Percentiles rank a stretch among this genome's conserved stretches.
Conservation (phyloP, 768 basidiomycete genomes). For the Suillus brevipes region DNA sequence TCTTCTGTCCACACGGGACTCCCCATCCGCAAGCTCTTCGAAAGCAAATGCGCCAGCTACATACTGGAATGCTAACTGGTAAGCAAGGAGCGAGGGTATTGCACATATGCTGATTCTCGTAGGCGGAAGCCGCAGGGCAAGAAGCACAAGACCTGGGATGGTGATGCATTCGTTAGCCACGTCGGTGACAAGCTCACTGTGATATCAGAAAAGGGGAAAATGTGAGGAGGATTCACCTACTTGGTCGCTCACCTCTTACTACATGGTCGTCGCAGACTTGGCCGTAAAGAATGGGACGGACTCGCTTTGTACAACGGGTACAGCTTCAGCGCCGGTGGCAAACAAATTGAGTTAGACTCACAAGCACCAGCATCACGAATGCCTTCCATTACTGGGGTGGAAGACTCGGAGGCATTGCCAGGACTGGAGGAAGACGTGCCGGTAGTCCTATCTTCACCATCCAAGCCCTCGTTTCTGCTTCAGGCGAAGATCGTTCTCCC, state of each 20-base stretch:
- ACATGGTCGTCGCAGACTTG: constrained; percentile 47
- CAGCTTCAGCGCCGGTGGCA: constrained; percentile 50
- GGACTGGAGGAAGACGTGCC: constrained; percentile 21
- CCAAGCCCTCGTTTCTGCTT: constrained; percentile 10
- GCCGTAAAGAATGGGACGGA: constrained; percentile 61
- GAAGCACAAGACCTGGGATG: constrained; percentile 90
- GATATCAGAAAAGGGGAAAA: constrained; percentile 68
- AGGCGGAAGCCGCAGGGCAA: constrained; percentile 74
- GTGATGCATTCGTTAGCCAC: constrained; percentile 63
- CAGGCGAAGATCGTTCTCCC: constrained; percentile 4
- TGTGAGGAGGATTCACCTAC: constrained; percentile 43
- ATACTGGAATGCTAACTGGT: constrained; percentile 77
- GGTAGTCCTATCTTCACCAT: constrained; percentile 19
- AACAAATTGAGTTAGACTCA: constrained; percentile 61
- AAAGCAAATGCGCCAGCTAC: constrained; percentile 24
- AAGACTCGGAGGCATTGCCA: constrained; percentile 21
- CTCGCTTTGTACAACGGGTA: constrained; percentile 43
- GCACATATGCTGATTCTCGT: constrained; percentile 7
- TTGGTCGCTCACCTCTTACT: constrained; percentile 7
- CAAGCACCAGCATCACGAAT: constrained; percentile 51
- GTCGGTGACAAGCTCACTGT: constrained; percentile 53
- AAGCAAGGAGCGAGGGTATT: constrained; percentile 17
- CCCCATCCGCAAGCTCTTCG: constrained; percentile 8
- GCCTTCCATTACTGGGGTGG: constrained; percentile 42
- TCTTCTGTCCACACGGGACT: constrained; percentile 26